These are phyloP conservation scores for Rhizopogon vinicolor DNA, from an alignment of 768 basidiomycete genomes.

Conservation along the genomic window DNA sequence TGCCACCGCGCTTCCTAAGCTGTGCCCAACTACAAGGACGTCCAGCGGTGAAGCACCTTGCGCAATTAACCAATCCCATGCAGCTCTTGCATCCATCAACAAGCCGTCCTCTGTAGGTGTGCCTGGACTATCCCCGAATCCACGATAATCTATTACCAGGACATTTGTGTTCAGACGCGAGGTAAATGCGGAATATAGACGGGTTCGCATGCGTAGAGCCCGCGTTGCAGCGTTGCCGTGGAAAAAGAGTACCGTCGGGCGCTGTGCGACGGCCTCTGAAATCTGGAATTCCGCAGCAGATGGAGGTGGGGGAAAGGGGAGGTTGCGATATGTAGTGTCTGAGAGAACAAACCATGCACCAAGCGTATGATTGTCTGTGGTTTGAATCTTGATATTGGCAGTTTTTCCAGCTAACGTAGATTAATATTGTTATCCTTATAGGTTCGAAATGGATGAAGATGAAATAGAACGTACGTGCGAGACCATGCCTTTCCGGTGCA, in stretches of 20 bases:
- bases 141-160: conserved; percentile 86
- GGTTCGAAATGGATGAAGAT: neutral
- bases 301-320: conserved; percentile 34
- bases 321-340: conserved; percentile 53
- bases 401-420: conserved; percentile 64
- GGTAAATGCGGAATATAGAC: conserved; percentile 61
- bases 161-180: conserved; percentile 70
- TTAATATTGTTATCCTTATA: neutral
- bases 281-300: conserved; percentile 39
- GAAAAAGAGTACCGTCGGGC: conserved; percentile 84
- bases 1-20: conserved; percentile 81
- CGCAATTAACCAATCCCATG: conserved; percentile 71
- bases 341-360: conserved; percentile 87
- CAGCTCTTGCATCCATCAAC: conserved; percentile 65
- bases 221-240: conserved; percentile 90
- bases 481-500: conserved; percentile 70
- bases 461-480: conserved; percentile 58
- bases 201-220: conserved; percentile 61
- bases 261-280: conserved; percentile 44
- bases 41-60: conserved; percentile 53
- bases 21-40: conserved; percentile 80
- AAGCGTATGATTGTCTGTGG: conserved; percentile 71
- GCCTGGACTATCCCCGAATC: conserved; percentile 85
- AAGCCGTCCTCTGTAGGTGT: conserved; percentile 74
- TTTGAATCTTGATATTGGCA: conserved; percentile 62